Conservation (phyloP, 2,329 filamentous ascomycete genomes). For the Cladophialophora carrionii region DNA sequence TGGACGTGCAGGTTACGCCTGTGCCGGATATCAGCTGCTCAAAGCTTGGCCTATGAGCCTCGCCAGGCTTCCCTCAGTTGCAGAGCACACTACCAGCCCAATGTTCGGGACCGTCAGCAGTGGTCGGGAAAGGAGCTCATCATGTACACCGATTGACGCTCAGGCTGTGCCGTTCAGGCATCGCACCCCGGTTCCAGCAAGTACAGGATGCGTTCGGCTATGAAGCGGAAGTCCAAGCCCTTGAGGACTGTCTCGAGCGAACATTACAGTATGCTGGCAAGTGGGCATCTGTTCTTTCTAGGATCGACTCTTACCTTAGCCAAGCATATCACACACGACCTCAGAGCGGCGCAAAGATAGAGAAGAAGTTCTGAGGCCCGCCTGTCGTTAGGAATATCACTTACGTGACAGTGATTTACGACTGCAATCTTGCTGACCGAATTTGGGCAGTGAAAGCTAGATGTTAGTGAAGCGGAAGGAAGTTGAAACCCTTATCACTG, state of each 20-base stretch:
- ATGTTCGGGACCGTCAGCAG: not conserved
- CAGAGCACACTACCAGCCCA: not conserved
- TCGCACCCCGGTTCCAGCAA: too few species aligned
- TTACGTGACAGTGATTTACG: not conserved
- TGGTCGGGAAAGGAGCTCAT: not conserved
- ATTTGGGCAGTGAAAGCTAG: not conserved
- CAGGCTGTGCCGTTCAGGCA: not conserved
- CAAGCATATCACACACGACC: not conserved
- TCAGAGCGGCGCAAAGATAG: not conserved
- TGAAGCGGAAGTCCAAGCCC: not conserved
- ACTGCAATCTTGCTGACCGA: not conserved
- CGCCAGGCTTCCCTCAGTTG: not conserved
- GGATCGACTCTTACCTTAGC: not conserved
- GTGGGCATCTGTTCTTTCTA: not conserved
- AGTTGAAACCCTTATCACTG: not conserved
- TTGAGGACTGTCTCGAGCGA: not conserved
- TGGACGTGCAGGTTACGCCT: not conserved
- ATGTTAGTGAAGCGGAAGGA: not conserved
- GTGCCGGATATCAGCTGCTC: not conserved
- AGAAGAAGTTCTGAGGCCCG: not conserved
- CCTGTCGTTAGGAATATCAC: not conserved
- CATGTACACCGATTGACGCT: not conserved
- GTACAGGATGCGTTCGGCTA: not conserved
- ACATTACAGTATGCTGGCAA: not conserved
- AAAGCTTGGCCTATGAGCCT: not conserved